Base-by-base conservation (phyloP, 352 stramenopile species). In the Phytophthora nicotianae region DNA sequence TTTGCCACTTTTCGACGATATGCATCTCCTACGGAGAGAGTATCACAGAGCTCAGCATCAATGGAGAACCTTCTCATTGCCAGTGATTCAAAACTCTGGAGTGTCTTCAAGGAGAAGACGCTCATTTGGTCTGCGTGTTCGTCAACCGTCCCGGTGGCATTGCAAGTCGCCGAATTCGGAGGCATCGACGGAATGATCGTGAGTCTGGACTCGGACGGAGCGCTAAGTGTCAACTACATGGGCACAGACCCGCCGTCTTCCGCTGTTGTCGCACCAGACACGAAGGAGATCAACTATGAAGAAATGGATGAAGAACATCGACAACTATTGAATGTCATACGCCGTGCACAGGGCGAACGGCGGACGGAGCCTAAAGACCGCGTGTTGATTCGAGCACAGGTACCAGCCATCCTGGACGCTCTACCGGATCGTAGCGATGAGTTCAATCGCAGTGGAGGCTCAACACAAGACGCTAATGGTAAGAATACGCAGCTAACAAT, bases 231-330 rank as follows among this genome's bases (percentile, higher is more conserved):
- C 1, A 93, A 87, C 62, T 97, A 97, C 66, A 86, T 97, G 70
- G 90, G 90, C 11, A 98, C 90, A 1, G 89, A 97, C 50, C 89
- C 90, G 16, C 88, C 88, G 13, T 90, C 86, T 2, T 87, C 83
- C 17, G 70, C 88, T 1, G 76, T 96, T 4, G 81, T 90, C 10
- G 72, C 74, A 0, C 59, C 79, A 2, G 81, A 90, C 27, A 75
- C 72, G 16, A 96, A 96, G 45, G 87, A 96, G 23, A 69, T 97
- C 37, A 94, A 96, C 57, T 97, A 97, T 49, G 89, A 95, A 51
- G 87, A 96, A 54, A 96, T 97, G 72, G 90, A 97, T 52, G 86
- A 93, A 49, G 91, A 97, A 61, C 87, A 97, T 42, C 84, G 89
- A 14, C 74, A 88, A 43, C 63, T 98, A 14, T 74, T 97, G 13